Evolutionary conservation across 257 asterid species (phyloP).

Genomic region (Knoxia roxburghii): DNA sequence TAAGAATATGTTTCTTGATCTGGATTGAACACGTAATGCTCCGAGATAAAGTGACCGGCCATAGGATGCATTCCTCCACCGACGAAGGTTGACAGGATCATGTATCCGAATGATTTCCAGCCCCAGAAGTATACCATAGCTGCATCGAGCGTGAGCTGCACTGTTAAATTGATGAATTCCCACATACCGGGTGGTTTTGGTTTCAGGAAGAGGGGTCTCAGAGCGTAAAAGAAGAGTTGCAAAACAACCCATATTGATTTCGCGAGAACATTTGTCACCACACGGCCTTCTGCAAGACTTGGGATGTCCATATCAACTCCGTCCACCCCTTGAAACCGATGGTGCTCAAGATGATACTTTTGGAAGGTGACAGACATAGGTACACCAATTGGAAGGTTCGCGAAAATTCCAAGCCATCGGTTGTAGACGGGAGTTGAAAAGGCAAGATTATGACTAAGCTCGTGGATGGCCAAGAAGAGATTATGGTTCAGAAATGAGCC

Average conservation of each 20-base stretch:
- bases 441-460: conserved; percentile 94
- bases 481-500: conserved; percentile 96
- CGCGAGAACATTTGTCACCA: conserved; percentile 44
- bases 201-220: conserved; percentile 77
- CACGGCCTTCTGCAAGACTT: conserved; percentile 51
- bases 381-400: conserved; percentile 90
- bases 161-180: conserved; percentile 62
- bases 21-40: conserved; percentile 68
- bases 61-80: conserved; percentile 98
- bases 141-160: conserved; percentile 68
- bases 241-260: conserved; percentile 76
- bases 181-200: conserved; percentile 95
- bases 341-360: conserved; percentile 97
- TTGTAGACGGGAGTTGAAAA: conserved; percentile 76
- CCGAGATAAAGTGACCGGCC: conserved; percentile 96
- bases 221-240: conserved; percentile 90
- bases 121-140: conserved; percentile 64
- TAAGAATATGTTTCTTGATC: conserved; percentile 90
- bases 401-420: conserved; percentile 86
- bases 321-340: conserved; percentile 91
- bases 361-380: conserved; percentile 98
- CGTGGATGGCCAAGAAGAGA: conserved; percentile 92
- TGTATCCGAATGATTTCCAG: conserved; percentile 69
- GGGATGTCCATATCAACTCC: conserved; percentile 94
- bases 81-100: conserved; percentile 80